Evolutionary conservation across 1,139 yeast species (phyloP), one percentile per base, ranked within the genome.

Genomic region (Saccharomyces hybrid): DNA sequence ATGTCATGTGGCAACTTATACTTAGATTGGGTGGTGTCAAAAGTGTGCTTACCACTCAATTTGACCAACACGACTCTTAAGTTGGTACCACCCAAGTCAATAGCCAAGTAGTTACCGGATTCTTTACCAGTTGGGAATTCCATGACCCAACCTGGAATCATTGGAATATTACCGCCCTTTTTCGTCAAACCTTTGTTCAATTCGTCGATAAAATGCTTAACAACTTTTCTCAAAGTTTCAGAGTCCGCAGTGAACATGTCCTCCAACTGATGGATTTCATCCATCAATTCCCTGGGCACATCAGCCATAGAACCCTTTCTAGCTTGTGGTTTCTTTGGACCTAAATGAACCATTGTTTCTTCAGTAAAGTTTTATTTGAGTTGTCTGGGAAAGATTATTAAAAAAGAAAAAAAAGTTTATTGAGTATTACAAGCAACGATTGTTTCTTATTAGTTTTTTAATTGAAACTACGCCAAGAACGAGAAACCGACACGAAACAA

Each of bases 111-210:
- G 62, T 88, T 84, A 61, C 99, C 99, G 48, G 78, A 79, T 73
- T 93, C 99, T 62, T 82, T 74, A 64, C 98, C 98, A 50, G 95
- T 85, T 58, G 99, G 98, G 77, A 77, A 85, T 66, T 87, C 95
- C 80, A 89, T 78, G 54, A 91, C 97, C 97, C 97, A 91, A 59
- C 95, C 88, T 48, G 96, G 96, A 68, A 86, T 89, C 99, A 91
- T 93, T 57, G 98, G 98, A 67, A 88, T 87, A 71, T 85, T 86
- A 56, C 95, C 93, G 50, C 95, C 95, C 52, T 75, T 66, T 69
- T 82, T 81, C 56, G 89, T 78, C 61, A 88, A 78, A 53, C 96
- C 95, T 72, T 86, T 87, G 57, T 84, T 81, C 66, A 93, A 81
- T 75, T 93, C 98, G 16, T 66, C 54, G 48, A 81, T 78, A 67